A percentile compares a stretch with the other conserved stretches of the same genome.
Conservation (phyloP, 441 rosid genomes). For the Populus hybrid region DNA sequence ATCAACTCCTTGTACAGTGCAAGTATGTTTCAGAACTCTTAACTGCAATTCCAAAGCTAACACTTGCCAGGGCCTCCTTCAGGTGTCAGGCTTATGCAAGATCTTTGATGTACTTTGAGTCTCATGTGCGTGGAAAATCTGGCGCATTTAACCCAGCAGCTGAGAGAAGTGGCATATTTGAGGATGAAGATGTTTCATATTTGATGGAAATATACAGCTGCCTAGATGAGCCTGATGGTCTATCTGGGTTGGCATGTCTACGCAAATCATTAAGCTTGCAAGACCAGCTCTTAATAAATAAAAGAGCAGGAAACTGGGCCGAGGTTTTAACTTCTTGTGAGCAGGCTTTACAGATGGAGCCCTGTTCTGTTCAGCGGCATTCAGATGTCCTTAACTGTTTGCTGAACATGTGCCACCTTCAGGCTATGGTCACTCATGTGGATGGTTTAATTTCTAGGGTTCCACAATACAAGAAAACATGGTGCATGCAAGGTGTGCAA, state of each 20-base stretch:
- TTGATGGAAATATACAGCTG: constrained; percentile 97
- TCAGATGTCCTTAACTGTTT: constrained; percentile 96
- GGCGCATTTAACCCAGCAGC: constrained; percentile 99
- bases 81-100: constrained; percentile 98
- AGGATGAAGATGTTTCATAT: constrained; percentile 90
- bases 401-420: constrained; percentile 97
- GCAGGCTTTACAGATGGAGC: constrained; percentile 98
- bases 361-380: constrained; percentile 90
- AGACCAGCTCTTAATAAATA: constrained; percentile 86
- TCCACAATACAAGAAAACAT: constrained; percentile 91
- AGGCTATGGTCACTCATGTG: constrained; percentile 97
- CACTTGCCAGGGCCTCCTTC: constrained; percentile 91
- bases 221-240: constrained; percentile 97
- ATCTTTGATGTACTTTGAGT: constrained; percentile 97
- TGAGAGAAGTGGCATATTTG: constrained; percentile 82
- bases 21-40: constrained; percentile 90
- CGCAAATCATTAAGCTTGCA: constrained; percentile 81
- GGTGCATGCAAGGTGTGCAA: constrained; percentile 99
- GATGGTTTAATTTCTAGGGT: constrained; percentile 95
- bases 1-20: constrained; percentile 81
- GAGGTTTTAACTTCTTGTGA: constrained; percentile 96
- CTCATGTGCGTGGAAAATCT: constrained; percentile 81
- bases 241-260: constrained; percentile 89
- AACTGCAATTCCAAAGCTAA: constrained; percentile 81
- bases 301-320: constrained; percentile 97